Evolutionary conservation across 108 stramenopile genomes (phyloP), one percentile per base, ranked within the genome.

Genomic region (Schizochytrium sp.): DNA sequence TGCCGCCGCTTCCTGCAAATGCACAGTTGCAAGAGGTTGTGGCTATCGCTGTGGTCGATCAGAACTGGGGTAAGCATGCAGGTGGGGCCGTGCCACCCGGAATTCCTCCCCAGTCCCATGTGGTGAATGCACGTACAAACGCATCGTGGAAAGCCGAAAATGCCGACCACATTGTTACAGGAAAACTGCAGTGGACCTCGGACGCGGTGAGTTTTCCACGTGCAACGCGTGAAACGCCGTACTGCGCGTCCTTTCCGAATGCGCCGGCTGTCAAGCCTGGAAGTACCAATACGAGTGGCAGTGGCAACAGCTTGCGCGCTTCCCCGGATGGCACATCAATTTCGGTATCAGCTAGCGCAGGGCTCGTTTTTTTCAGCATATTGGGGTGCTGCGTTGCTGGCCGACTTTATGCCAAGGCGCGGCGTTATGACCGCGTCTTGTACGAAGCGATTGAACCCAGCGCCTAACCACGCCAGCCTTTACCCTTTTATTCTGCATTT

Each of bases 41-140:
- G 51, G 90, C 90, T 12, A 16, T 53, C 14, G 76, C 90, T 4
- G 90, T 5, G 28, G 90, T 90, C 14, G 90, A 90, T 29, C 90
- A 90, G 60, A 34, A 28, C 43, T 90, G 90, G 90, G 44, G 29
- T 48, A 3, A 25, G 2, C 87, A 18, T 29, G 19, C 28, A 4
- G 5, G 10, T 16, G 41, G 28, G 10, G 76, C 76, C 4, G 12
- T 23, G 19, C 76, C 76, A 34, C 34, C 34, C 6, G 76, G 2
- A 60, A 25, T 92, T 23, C 91, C 88, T 8, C 95, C 97, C 0
- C 95, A 97, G 91, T 95, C 95, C 58, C 96, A 97, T 90, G 72
- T 97, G 29, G 96, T 96, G 59, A 98, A 98, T 90, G 96, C 96
- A 57, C 92, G 97, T 60, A 97, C 96, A 5, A 95, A 97, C 89